Percentiles rank a stretch among this genome's conserved stretches.
These are phyloP conservation scores for Sphaerulina populicola DNA, from an alignment of 2,329 filamentous ascomycete genomes.

Conservation along the genomic window DNA sequence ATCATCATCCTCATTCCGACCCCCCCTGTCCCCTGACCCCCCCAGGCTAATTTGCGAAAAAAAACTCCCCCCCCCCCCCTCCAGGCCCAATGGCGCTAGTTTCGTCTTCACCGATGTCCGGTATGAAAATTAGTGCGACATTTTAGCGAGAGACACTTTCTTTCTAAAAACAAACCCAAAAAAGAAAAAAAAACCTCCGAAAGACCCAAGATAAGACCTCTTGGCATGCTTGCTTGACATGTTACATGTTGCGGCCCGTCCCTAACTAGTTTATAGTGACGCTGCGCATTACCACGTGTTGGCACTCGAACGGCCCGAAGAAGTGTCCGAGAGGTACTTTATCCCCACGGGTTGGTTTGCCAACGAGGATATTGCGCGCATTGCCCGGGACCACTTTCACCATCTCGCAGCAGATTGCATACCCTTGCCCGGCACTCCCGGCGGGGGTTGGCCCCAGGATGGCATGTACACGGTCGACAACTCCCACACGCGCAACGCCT, in stretches of 20 bases:
- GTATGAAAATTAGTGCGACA: neutral
- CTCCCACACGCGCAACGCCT: neutral
- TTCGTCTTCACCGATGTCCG: constrained; percentile 2
- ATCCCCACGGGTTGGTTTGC: constrained; percentile 5
- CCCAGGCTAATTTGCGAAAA: neutral
- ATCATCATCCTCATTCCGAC: too few species aligned
- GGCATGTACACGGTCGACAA: constrained; percentile 1
- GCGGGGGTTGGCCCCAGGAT: neutral
- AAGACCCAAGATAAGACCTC: too few species aligned
- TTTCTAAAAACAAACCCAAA: too few species aligned
- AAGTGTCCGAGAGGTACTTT: constrained; percentile 2
- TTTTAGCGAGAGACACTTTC: too few species aligned
- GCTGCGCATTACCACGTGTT: constrained; percentile 2
- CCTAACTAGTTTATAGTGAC: neutral
- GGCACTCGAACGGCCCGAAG: neutral
- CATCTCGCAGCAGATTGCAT: constrained; percentile 1
- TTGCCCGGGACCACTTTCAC: neutral
- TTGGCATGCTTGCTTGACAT: too few species aligned
- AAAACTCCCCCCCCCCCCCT: too few species aligned
- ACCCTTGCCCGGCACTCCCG: neutral
- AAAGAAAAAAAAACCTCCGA: too few species aligned
- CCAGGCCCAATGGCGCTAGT: constrained; percentile 1
- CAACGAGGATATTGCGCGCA: neutral
- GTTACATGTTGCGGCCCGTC: too few species aligned
- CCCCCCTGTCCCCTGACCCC: too few species aligned